A percentile compares a stretch with the other conserved stretches of the same genome.
These are phyloP conservation scores for Acanthamoeba healyi DNA, from an alignment of 208 protist genomes.

Conservation along the genomic window DNA sequence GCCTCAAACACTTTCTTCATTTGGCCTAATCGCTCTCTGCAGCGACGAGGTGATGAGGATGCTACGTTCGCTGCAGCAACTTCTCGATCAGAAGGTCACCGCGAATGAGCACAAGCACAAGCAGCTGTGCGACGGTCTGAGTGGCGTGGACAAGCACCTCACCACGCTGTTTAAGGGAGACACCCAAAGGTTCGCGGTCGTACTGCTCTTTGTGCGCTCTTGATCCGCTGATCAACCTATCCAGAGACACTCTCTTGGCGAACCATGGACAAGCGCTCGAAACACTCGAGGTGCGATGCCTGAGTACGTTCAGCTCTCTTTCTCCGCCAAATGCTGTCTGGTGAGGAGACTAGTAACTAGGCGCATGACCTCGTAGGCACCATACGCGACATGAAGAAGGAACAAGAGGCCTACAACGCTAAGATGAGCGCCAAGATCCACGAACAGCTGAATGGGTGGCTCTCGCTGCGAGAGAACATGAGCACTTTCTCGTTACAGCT, in stretches of 20 bases:
- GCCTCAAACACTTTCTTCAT: too few species aligned
- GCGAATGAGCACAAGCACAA: not conserved
- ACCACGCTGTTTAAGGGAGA: not conserved
- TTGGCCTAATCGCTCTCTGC: not conserved
- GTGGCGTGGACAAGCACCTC: not conserved
- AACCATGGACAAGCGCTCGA: not conserved
- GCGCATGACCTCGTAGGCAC: not conserved
- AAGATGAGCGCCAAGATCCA: constrained; percentile 36
- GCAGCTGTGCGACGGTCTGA: not conserved
- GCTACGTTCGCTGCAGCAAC: not conserved
- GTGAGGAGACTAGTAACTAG: not conserved
- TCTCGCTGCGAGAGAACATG: not conserved
- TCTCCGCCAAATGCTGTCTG: not conserved
- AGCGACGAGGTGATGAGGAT: not conserved
- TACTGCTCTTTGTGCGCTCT: not conserved
- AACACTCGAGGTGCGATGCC: not conserved
- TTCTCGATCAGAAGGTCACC: not conserved
- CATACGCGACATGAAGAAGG: constrained; percentile 2
- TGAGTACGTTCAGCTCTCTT: not conserved
- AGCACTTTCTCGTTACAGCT: not conserved
- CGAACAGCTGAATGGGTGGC: not conserved
- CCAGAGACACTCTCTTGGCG: not conserved
- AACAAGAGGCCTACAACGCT: constrained; percentile 26
- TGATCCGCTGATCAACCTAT: too few species aligned
- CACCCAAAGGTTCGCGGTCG: not conserved